Evolutionary conservation across 2,329 filamentous ascomycete genomes (phyloP).

Genomic region (Trichoderma citrinoviride): DNA sequence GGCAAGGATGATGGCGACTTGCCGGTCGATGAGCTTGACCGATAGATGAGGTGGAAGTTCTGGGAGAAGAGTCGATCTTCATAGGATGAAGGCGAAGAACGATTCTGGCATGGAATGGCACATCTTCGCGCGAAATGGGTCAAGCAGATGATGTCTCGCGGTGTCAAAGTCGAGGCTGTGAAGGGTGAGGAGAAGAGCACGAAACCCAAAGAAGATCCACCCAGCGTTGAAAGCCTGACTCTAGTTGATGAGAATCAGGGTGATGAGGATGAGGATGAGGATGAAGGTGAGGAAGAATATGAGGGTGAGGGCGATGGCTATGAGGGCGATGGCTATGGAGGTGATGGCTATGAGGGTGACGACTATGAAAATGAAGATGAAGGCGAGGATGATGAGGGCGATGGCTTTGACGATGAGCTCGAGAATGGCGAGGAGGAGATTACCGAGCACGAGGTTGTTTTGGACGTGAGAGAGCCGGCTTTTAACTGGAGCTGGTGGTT

Average conservation of each 20-base stretch:
- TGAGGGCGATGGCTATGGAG: neutral
- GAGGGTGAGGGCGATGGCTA: neutral
- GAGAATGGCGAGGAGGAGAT: neutral
- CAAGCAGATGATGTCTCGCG: conserved; percentile 12
- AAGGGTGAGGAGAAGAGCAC: neutral
- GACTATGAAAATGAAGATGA: no score
- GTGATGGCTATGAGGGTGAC: no score
- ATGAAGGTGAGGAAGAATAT: no score
- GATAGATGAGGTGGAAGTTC: conserved; percentile 45
- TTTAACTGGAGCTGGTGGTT: no score
- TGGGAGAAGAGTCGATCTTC: conserved; percentile 32
- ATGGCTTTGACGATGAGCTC: neutral
- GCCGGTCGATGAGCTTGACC: conserved; percentile 73
- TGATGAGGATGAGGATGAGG: neutral
- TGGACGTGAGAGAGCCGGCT: no score
- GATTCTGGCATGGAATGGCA: conserved; percentile 27
- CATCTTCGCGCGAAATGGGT: conserved; percentile 1
- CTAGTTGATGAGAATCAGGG: neutral
- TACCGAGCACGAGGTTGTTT: no score
- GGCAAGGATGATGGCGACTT: conserved; percentile 73
- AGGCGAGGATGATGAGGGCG: neutral
- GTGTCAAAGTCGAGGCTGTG: neutral
- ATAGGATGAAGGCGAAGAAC: conserved; percentile 32
- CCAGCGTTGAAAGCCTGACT: neutral
- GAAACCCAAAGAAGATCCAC: neutral